phyloP scores from a whole-genome alignment of 2,329 filamentous ascomycete genomes.

The Graphilbum ipis-grandicollis region DNA sequence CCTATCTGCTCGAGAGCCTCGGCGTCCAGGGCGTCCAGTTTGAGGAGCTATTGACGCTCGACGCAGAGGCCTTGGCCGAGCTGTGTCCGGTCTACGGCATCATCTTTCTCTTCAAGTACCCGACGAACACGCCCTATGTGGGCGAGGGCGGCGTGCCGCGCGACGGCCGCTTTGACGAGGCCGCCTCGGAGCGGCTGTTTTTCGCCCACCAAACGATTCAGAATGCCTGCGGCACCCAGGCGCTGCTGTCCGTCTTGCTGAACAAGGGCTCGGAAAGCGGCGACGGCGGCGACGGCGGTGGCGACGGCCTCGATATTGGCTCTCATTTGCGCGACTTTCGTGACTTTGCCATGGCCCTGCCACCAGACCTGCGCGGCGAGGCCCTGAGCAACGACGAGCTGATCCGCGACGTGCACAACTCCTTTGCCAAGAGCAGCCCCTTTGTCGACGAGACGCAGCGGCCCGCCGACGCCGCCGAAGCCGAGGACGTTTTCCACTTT shows the following conservation, averaged over 20 bases:
- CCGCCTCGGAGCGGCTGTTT: constrained; percentile 62
- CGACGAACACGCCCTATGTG: constrained; percentile 47
- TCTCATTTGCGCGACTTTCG: constrained; percentile 57
- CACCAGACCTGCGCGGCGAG: constrained; percentile 50
- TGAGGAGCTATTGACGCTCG: constrained; percentile 84
- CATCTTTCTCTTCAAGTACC: constrained; percentile 98
- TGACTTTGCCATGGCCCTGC: constrained; percentile 74
- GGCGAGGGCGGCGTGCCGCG: constrained; percentile 45
- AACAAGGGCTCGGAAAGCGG: constrained; percentile 47
- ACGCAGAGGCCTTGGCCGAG: constrained; percentile 52
- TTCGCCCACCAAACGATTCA: constrained; percentile 97
- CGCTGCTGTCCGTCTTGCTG: constrained; percentile 75
- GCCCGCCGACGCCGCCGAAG: constrained; percentile 45
- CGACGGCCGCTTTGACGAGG: constrained; percentile 68
- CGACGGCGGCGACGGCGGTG: constrained; percentile 3
- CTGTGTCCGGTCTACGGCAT: constrained; percentile 79
- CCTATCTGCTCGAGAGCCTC: constrained; percentile 78
- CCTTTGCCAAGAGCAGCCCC: constrained; percentile 72
- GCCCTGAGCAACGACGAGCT: constrained; percentile 45
- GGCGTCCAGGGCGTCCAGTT: constrained; percentile 91
- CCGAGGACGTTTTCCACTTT: constrained; percentile 93
- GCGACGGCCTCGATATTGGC: constrained; percentile 47
- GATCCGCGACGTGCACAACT: constrained; percentile 72
- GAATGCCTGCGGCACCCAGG: constrained; percentile 95
- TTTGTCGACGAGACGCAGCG: constrained; percentile 84